Conservation (phyloP, 2,329 filamentous ascomycete species). For the Penicillium frequentans region DNA sequence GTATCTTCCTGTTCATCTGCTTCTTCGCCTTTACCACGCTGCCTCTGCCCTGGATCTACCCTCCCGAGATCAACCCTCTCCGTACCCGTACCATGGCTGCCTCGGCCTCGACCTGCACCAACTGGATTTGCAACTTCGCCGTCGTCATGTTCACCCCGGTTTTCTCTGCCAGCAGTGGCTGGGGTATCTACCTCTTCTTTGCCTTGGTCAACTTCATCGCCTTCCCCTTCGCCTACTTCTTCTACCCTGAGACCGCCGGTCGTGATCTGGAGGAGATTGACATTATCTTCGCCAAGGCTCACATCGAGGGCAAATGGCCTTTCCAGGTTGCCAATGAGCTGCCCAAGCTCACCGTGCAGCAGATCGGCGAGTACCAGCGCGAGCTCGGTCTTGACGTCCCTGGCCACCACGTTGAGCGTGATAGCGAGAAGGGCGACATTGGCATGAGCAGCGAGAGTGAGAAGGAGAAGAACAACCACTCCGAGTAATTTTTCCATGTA, state of each 20-base stretch:
- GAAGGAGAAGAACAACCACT: slow-evolving; percentile 3
- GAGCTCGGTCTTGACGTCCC: slow-evolving; percentile 23
- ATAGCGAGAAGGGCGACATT: slow-evolving; percentile 21
- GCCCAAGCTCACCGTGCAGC: slow-evolving; percentile 30
- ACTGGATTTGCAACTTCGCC: slow-evolving; percentile 57
- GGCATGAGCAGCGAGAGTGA: slow-evolving; percentile 21
- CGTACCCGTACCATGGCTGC: slow-evolving; percentile 55
- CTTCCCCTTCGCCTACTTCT: slow-evolving; percentile 52
- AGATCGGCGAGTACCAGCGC: slow-evolving; percentile 26
- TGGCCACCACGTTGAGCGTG: not conserved
- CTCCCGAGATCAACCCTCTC: slow-evolving; percentile 48
- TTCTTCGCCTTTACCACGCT: slow-evolving; percentile 61
- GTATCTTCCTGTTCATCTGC: slow-evolving; percentile 66
- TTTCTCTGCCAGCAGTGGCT: slow-evolving; percentile 32
- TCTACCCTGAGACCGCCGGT: slow-evolving; percentile 50
- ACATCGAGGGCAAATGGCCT: slow-evolving; percentile 27
- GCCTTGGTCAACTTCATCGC: slow-evolving; percentile 40
- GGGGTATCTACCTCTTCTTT: slow-evolving; percentile 46
- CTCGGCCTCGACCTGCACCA: slow-evolving; percentile 51
- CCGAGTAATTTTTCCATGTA: not conserved
- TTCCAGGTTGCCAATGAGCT: slow-evolving; percentile 26
- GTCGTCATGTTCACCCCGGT: slow-evolving; percentile 50
- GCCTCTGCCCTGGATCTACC: slow-evolving; percentile 11
- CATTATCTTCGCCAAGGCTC: slow-evolving; percentile 10
- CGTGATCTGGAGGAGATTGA: slow-evolving; percentile 39